Base-by-base conservation (phyloP, 2,329 filamentous ascomycete species). In the Talaromyces verruculosus region DNA sequence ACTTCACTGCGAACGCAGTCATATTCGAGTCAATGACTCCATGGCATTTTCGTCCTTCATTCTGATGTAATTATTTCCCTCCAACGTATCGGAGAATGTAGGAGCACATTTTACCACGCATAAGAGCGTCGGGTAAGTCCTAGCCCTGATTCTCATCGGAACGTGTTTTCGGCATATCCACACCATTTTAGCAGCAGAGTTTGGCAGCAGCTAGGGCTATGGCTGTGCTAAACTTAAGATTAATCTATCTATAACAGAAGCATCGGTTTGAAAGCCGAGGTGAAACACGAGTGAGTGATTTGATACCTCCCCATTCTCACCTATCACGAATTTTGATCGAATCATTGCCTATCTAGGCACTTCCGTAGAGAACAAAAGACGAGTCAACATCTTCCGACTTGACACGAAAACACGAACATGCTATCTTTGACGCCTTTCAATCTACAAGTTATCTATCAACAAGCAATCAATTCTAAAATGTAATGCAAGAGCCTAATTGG, bases 61-160 rank as follows among this genome's bases (percentile, higher is more conserved):
- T 57, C 53, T 57, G 30, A 57, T 39, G 53, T 25, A 39, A 57
- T 35, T 33, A 30, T 19, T 17, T 28, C 22, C 10, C 15, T 51
- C 60, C 25, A 47, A 30, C 19, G 13, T 19, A 43, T 63, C 61
- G 61, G 61, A 55, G 55, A 41, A 55, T 63, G 45, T 63, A 63
- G 61, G 61, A 63, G 61, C 19, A 15, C 33, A 22, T 39, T 57
- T 19, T 41, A 30, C n/a, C 35, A 43, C 17, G n/a, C 30, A 57
- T 4, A 37, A 55, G 41, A 57, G 28, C 39, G 22, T 43, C 47
- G 39, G 62, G 37, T 43, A 57, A 57, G 61, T 41, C 28, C 57
- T 45, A n/a, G 37, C 15, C 19, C 25, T 17, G 28, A 28, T 11
- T n/a, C 1, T 41, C 13, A n/a, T 64, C 62, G 62, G 62, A 41